phyloP scores from a whole-genome alignment of 768 basidiomycete species.

The Tulasnella calospora region DNA sequence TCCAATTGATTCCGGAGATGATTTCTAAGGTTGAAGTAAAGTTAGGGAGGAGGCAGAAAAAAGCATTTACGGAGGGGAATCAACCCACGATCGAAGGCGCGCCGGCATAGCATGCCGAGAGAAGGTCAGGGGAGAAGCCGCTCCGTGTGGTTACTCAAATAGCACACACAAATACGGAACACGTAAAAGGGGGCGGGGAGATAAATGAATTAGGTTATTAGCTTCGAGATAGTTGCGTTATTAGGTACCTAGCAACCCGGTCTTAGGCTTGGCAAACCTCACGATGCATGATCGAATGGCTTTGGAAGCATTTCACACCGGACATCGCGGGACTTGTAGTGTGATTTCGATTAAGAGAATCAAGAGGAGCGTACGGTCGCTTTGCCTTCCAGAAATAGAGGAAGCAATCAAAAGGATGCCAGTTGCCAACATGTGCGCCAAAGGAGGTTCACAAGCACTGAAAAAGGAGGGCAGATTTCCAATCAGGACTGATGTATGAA shows the following conservation, averaged over 20 bases:
- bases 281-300: background rate
- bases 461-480: too few species aligned
- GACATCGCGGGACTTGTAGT: background rate
- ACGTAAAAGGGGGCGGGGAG: background rate
- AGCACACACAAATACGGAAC: background rate
- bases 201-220: background rate
- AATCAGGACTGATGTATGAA: too few species aligned
- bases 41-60: background rate
- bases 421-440: too few species aligned
- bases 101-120: background rate
- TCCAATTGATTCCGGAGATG: slow-evolving; percentile 29
- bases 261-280: background rate
- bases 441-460: too few species aligned
- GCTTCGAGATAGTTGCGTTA: background rate
- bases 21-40: background rate
- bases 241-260: background rate
- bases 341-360: background rate
- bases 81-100: background rate
- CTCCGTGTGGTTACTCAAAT: background rate
- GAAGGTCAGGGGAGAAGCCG: background rate
- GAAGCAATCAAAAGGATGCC: background rate
- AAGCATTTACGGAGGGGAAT: background rate
- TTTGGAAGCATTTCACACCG: background rate
- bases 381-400: background rate
- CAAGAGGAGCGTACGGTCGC: background rate